phyloP scores from a whole-genome alignment of 441 rosid species.

The Geranium incanum region DNA sequence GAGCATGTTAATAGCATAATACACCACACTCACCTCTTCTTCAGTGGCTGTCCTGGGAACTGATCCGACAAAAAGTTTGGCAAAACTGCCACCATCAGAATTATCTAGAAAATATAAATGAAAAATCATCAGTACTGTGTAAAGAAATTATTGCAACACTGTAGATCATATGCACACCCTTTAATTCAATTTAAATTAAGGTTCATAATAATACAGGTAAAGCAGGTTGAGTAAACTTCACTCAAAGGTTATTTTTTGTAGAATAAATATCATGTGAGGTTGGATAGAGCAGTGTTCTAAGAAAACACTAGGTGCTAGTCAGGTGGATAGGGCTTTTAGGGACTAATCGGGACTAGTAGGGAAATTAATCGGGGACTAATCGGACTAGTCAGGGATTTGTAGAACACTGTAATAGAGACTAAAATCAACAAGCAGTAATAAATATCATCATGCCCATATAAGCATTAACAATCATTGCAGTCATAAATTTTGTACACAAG shows the following conservation, averaged over 20 bases:
- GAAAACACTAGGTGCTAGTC: no score
- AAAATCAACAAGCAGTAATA: neutral
- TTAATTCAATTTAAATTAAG: neutral
- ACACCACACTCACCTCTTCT: conserved; percentile 64
- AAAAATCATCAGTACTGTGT: conserved; percentile 5
- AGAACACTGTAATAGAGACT: neutral
- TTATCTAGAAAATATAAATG: conserved; percentile 35
- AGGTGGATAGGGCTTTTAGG: no score
- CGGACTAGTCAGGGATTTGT: no score
- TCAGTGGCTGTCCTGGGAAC: conserved; percentile 85
- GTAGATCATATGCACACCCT: conserved; percentile 7
- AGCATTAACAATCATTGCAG: neutral
- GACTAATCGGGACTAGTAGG: no score
- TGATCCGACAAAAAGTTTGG: conserved; percentile 97
- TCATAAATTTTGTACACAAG: neutral
- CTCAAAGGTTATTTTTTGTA: neutral
- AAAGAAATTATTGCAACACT: neutral
- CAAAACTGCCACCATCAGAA: conserved; percentile 48
- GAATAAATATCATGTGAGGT: neutral
- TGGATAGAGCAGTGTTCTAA: no score
- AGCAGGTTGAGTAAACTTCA: neutral
- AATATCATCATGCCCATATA: neutral
- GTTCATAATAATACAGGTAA: neutral
- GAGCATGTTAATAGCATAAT: neutral
- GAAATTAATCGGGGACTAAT: no score